Conservation (phyloP, 2,329 filamentous ascomycete genomes). For the Westerdykella aurantiaca region DNA sequence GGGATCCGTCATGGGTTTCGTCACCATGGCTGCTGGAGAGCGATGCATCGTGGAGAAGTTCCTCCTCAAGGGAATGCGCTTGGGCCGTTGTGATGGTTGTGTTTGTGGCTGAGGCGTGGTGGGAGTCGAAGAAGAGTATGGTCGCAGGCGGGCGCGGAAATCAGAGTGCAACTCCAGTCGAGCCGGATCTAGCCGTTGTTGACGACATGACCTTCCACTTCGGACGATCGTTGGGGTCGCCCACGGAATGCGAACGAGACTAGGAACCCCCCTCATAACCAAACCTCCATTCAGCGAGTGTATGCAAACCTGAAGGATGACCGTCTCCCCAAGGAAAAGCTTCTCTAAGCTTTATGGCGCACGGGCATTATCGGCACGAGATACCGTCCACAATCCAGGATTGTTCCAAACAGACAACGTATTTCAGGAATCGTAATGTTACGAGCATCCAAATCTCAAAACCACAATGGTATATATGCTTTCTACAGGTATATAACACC, state of each 20-base stretch:
- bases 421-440: too few species aligned
- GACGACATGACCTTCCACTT: slow-evolving; percentile 4
- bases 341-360: too few species aligned
- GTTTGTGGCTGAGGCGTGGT: neutral
- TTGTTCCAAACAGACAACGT: too few species aligned
- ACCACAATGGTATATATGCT: too few species aligned
- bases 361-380: too few species aligned
- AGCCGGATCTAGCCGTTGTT: neutral
- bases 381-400: too few species aligned
- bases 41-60: slow-evolving; percentile 16
- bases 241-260: neutral
- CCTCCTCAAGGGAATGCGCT: slow-evolving; percentile 1
- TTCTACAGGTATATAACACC: too few species aligned
- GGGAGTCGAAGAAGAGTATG: neutral
- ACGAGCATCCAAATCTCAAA: too few species aligned
- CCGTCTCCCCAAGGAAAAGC: too few species aligned
- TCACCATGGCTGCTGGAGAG: slow-evolving; percentile 28
- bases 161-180: neutral
- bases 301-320: too few species aligned
- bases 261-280: too few species aligned
- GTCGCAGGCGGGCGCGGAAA: slow-evolving; percentile 5
- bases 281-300: too few species aligned
- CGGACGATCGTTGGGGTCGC: neutral
- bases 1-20: slow-evolving; percentile 35
- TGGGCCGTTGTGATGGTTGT: neutral